Base-by-base conservation (phyloP, 2,329 filamentous ascomycete genomes). In the Aspergillus brasiliensis region DNA sequence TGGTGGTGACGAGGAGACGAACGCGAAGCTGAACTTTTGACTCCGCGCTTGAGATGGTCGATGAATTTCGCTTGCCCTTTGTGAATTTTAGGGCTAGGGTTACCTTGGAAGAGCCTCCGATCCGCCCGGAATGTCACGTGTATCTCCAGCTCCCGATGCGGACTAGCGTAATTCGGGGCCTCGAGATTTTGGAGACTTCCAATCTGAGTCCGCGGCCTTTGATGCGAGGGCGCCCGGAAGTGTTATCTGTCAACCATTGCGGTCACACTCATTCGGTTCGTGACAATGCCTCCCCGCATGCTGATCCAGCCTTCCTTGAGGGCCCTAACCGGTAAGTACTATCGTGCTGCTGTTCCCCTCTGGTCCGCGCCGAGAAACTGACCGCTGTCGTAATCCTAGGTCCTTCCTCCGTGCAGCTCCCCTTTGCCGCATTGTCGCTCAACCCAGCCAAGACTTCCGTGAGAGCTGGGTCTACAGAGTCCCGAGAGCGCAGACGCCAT, bases 271-370 rank as follows among this genome's bases (percentile, higher is more conserved):
- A 48, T 21, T 49, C n/a, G n/a, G n/a, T 10, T 51, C 54, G 42
- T 64, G 78, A 81, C 67, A 67, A 91, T 91, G 89, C 84, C 88
- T 71, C 88, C 86, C 59, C 87, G 87, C 81, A 79, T 91, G 82
- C 78, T 84, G 67, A 75, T 82, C 71, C 81, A 86, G 60, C 82
- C 84, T 75, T 83, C 86, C 75, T 78, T 89, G 56, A 83, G 83
- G 73, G 81, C 80, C 28, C 75, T 89, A 59, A 85, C 82, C 68
- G 79, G 89, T 91, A 81, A 77, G 85, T 46, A 5, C n/a, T 28
- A 38, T 31, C 47, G 25, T 47, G n/a, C 5, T 19, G 17, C 17
- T 13, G 17, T 52, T 42, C 47, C 69, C 65, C 44, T 63, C 57
- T 63, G 62, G 64, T 62, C 57, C n/a, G 25, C 4, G 44, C 15